phyloP scores from a whole-genome alignment of 2,329 filamentous ascomycete species.

The Huntiella decipiens region DNA sequence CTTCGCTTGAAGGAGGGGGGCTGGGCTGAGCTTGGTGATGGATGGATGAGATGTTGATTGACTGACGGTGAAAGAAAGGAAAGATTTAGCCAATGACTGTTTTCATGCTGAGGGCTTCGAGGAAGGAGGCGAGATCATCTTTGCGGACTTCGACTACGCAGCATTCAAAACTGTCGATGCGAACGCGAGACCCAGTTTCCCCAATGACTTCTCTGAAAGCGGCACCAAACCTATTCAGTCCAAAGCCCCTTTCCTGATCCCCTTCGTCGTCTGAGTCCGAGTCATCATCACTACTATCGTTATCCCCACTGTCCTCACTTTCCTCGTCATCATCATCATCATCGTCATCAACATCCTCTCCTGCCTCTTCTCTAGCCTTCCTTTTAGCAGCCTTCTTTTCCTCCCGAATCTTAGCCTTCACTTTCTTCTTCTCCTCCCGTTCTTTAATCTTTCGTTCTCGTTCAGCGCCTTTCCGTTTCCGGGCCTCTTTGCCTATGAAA shows the following conservation, averaged over 20 bases:
- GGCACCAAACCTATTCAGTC: slow-evolving; percentile 77
- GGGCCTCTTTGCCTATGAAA: slow-evolving; percentile 48
- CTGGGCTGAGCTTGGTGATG: background rate
- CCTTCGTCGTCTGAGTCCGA: slow-evolving; percentile 37
- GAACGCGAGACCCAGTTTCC: slow-evolving; percentile 73
- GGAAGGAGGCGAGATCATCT: slow-evolving; percentile 76
- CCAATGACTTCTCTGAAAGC: slow-evolving; percentile 90
- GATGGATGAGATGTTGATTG: background rate
- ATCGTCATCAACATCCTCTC: slow-evolving; percentile 17
- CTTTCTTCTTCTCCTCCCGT: slow-evolving; percentile 38
- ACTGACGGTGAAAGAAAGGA: background rate
- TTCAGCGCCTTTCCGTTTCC: slow-evolving; percentile 37
- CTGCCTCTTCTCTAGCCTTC: background rate
- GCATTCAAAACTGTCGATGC: slow-evolving; percentile 93
- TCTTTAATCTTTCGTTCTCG: slow-evolving; percentile 43
- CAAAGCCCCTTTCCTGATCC: slow-evolving; percentile 43
- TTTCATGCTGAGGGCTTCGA: slow-evolving; percentile 85
- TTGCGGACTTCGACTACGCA: slow-evolving; percentile 96
- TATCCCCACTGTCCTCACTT: slow-evolving; percentile 16
- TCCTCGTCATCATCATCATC: slow-evolving; percentile 24
- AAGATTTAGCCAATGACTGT: slow-evolving; percentile 44
- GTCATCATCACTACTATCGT: slow-evolving; percentile 20
- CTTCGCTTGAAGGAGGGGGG: too few species aligned
- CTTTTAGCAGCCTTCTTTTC: slow-evolving; percentile 6
- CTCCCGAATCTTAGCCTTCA: slow-evolving; percentile 38